Percentiles rank a stretch among this genome's conserved stretches.
Evolutionary conservation across 2,329 filamentous ascomycete genomes (phyloP).

Genomic region (Ophiocordyceps camponoti-rufipedis): DNA sequence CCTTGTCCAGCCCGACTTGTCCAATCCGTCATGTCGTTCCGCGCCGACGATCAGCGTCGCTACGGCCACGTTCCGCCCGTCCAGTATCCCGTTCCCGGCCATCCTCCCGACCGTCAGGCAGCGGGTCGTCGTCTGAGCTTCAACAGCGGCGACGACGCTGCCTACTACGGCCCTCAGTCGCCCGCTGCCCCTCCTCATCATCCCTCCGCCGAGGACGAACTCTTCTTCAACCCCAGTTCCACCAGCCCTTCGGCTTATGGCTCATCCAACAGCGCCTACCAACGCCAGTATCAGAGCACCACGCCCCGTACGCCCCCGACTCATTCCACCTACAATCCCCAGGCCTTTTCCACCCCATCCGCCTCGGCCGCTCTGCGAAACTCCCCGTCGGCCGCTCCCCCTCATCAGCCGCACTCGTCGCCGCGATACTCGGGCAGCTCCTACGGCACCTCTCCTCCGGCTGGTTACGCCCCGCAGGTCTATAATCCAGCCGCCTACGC

Average conservation of each 20-base stretch:
- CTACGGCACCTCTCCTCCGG: slow-evolving; percentile 15
- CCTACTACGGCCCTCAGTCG: slow-evolving; percentile 23
- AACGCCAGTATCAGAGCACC: slow-evolving; percentile 30
- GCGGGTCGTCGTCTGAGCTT: slow-evolving; percentile 47
- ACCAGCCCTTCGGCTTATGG: slow-evolving; percentile 17
- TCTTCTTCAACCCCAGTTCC: slow-evolving; percentile 32
- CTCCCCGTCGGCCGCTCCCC: slow-evolving; percentile 32
- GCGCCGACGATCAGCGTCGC: slow-evolving; percentile 41
- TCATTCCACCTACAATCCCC: slow-evolving; percentile 49
- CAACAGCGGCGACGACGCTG: slow-evolving; percentile 55
- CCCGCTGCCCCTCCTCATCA: background rate
- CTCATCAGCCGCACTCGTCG: slow-evolving; percentile 26
- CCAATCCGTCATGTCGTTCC: slow-evolving; percentile 37
- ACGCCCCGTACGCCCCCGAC: slow-evolving; percentile 24
- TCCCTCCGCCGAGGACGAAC: slow-evolving; percentile 28
- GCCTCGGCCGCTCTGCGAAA: slow-evolving; percentile 14
- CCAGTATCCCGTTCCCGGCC: slow-evolving; percentile 37
- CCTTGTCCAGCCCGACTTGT: background rate
- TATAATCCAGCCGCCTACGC: slow-evolving; percentile 45
- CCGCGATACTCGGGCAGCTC: slow-evolving; percentile 17
- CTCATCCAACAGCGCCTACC: slow-evolving; percentile 28
- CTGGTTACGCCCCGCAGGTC: slow-evolving; percentile 30
- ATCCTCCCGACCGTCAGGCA: slow-evolving; percentile 9
- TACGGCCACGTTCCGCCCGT: slow-evolving; percentile 50
- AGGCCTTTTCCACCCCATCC: slow-evolving; percentile 31